These are phyloP conservation scores for Aquilaria agallochum DNA, from an alignment of 441 rosid species.

Conservation along the genomic window DNA sequence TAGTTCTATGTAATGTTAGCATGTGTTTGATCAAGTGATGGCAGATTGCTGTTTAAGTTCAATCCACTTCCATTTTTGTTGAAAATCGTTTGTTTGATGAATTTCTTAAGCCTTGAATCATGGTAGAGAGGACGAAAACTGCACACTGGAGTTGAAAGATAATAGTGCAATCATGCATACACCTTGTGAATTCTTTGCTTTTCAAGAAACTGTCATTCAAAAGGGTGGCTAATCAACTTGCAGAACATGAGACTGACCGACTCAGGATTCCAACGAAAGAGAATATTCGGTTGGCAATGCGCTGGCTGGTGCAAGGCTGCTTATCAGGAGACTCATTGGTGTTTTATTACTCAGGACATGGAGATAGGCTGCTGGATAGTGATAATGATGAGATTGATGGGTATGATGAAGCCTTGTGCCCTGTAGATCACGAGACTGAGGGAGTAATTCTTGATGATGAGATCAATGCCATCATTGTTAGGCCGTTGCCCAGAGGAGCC, in stretches of 20 bases:
- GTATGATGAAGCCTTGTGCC: slow-evolving; percentile 54
- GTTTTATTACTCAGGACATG: slow-evolving; percentile 79
- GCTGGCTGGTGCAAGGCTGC: slow-evolving; percentile 65
- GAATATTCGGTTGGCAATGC: slow-evolving; percentile 56
- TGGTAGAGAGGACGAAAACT: too few species aligned
- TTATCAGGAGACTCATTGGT: slow-evolving; percentile 61
- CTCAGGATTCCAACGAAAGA: slow-evolving; percentile 49
- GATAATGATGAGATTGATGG: slow-evolving; percentile 60
- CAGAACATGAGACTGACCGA: slow-evolving; percentile 55
- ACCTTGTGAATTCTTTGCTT: background rate
- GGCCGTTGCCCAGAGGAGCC: slow-evolving; percentile 58
- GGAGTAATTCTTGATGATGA: slow-evolving; percentile 67
- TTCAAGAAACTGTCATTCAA: too few species aligned
- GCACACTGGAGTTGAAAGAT: too few species aligned
- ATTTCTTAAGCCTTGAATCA: too few species aligned
- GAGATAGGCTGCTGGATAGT: slow-evolving; percentile 43
- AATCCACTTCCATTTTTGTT: background rate
- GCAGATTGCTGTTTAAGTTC: too few species aligned
- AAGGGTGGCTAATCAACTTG: slow-evolving; percentile 2
- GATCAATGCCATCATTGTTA: slow-evolving; percentile 47
- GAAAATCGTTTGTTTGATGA: too few species aligned
- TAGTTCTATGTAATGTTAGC: too few species aligned
- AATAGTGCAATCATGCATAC: background rate
- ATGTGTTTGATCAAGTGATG: background rate
- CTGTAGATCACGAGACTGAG: slow-evolving; percentile 60